These are phyloP conservation scores for Hypoxylon perforatum DNA, from an alignment of 495 filamentous ascomycete genomes.

Conservation along the genomic window DNA sequence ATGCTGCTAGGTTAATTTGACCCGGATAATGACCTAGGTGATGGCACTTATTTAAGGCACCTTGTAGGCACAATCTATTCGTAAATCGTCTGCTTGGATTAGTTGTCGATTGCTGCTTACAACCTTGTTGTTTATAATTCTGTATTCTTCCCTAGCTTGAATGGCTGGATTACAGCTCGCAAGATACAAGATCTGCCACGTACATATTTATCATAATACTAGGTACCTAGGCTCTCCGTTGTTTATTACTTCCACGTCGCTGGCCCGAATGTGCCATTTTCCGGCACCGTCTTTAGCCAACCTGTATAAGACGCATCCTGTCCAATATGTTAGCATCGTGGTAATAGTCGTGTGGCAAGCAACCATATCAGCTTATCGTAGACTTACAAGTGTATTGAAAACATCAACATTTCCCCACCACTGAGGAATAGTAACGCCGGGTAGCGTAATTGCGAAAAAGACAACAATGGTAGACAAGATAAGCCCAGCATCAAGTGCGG, in stretches of 20 bases:
- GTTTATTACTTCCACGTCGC: slow-evolving; percentile 39
- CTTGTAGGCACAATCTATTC: too few relatives aligned
- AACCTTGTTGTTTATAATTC: too few relatives aligned
- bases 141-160: too few relatives aligned
- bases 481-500: slow-evolving; percentile 61
- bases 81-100: too few relatives aligned
- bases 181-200: too few relatives aligned
- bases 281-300: slow-evolving; percentile 48
- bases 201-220: too few relatives aligned
- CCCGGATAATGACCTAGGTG: too few relatives aligned
- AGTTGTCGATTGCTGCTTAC: too few relatives aligned
- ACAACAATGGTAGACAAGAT: slow-evolving; percentile 58
- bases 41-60: too few relatives aligned
- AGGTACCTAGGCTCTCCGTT: neutral
- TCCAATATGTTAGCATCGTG: slow-evolving; percentile 20
- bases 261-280: slow-evolving; percentile 51
- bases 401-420: slow-evolving; percentile 63
- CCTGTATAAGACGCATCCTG: slow-evolving; percentile 47
- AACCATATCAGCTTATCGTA: neutral
- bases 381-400: slow-evolving; percentile 48
- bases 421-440: slow-evolving; percentile 52
- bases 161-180: too few relatives aligned
- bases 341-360: neutral
- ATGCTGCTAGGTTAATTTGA: too few relatives aligned
- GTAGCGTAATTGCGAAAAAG: slow-evolving; percentile 58